Percentiles rank a stretch among this genome's conserved stretches.
phyloP scores from a whole-genome alignment of 2,329 filamentous ascomycete genomes.

The Daldinia sp. region DNA sequence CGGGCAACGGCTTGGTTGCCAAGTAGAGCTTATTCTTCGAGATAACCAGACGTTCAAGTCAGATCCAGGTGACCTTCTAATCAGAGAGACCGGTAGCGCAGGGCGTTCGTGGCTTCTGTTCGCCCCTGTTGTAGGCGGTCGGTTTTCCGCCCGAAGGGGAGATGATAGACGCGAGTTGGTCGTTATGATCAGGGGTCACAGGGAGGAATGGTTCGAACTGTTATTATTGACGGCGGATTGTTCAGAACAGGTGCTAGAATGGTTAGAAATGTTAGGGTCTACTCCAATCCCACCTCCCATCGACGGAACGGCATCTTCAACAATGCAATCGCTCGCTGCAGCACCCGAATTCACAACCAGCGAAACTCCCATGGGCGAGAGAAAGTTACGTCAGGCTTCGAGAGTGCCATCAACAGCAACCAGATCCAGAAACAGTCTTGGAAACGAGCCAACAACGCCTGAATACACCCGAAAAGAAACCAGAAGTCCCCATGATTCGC shows the following conservation, averaged over 20 bases:
- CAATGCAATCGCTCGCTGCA: slow-evolving; percentile 34
- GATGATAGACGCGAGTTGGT: slow-evolving; percentile 76
- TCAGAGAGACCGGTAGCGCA: slow-evolving; percentile 84
- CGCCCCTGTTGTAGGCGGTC: slow-evolving; percentile 78
- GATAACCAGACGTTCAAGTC: slow-evolving; percentile 76
- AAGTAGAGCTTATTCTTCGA: slow-evolving; percentile 84
- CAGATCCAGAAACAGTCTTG: slow-evolving; percentile 32
- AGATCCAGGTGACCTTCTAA: slow-evolving; percentile 82
- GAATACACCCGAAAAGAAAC: slow-evolving; percentile 48
- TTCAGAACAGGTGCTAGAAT: slow-evolving; percentile 81
- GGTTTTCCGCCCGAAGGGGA: slow-evolving; percentile 82
- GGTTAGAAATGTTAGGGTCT: slow-evolving; percentile 79
- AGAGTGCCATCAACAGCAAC: slow-evolving; percentile 34
- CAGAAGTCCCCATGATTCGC: slow-evolving; percentile 44
- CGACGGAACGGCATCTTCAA: slow-evolving; percentile 46
- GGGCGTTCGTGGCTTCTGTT: slow-evolving; percentile 85
- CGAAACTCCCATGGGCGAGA: slow-evolving; percentile 53
- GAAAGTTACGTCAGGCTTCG: slow-evolving; percentile 39
- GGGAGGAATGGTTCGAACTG: slow-evolving; percentile 83
- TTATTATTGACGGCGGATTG: slow-evolving; percentile 79
- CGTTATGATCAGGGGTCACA: slow-evolving; percentile 83
- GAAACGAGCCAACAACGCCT: slow-evolving; percentile 48
- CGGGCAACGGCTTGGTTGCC: slow-evolving; percentile 88
- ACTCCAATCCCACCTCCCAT: slow-evolving; percentile 58
- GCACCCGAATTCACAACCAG: slow-evolving; percentile 40